phyloP scores from a whole-genome alignment of 176 grass and related monocot genomes.

The Rhynchospora breviuscula region DNA sequence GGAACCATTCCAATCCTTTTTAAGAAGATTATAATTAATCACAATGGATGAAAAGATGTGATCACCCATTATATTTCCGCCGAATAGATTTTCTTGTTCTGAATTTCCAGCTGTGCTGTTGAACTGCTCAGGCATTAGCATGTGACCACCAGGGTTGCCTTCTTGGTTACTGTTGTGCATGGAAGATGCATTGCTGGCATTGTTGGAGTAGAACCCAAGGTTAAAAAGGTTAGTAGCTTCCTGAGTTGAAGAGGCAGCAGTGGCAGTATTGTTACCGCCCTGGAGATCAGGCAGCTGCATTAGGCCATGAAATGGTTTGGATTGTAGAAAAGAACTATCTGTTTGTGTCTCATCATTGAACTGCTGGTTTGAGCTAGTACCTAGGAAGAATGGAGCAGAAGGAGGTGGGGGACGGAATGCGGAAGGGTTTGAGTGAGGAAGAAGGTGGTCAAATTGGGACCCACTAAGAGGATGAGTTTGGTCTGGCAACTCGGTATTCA shows the following conservation, averaged over 20 bases:
- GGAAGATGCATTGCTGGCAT: constrained; percentile 37
- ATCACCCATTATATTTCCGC: constrained; percentile 46
- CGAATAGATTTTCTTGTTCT: constrained; percentile 39
- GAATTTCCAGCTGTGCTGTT: constrained; percentile 35
- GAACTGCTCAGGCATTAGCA: constrained; percentile 40
- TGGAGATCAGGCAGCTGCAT: constrained; percentile 90
- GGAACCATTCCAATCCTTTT: no score
- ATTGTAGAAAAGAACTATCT: constrained; percentile 46
- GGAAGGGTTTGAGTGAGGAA: constrained; percentile 39
- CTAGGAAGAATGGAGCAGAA: constrained; percentile 30
- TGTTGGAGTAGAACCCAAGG: constrained; percentile 58
- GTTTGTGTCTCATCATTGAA: constrained; percentile 49
- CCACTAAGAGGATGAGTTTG: constrained; percentile 49
- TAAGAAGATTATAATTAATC: no score
- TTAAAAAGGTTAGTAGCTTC: constrained; percentile 43
- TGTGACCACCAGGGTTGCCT: constrained; percentile 38
- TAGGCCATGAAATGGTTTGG: constrained; percentile 78
- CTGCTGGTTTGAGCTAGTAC: constrained; percentile 35
- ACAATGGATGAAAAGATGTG: no score
- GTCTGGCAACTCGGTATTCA: constrained; percentile 31
- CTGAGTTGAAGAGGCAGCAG: constrained; percentile 16
- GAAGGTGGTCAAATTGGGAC: constrained; percentile 59
- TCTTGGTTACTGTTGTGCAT: constrained; percentile 35
- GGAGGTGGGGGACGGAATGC: constrained; percentile 56
- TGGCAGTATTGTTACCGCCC: constrained; percentile 30